Conservation (phyloP, 768 basidiomycete species). For the Asterophora parasitica region DNA sequence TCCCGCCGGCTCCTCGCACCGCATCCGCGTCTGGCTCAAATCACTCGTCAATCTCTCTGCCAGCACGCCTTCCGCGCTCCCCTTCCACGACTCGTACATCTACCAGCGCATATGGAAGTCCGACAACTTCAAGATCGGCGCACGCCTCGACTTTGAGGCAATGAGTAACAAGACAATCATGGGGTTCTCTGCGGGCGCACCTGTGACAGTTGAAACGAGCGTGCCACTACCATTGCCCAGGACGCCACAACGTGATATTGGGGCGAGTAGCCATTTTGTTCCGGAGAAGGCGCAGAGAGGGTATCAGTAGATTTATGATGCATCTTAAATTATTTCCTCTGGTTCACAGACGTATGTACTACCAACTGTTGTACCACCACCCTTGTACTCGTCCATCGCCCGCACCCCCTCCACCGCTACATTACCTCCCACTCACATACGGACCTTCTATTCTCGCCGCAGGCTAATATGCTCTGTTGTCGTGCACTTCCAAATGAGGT, state of each 20-base stretch:
- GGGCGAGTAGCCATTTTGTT: background rate
- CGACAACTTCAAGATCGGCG: conserved; percentile 59
- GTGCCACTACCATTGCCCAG: background rate
- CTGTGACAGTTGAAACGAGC: conserved; percentile 30
- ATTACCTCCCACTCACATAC: too few relatives aligned
- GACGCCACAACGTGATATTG: conserved; percentile 4
- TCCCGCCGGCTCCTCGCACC: conserved; percentile 55
- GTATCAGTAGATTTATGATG: conserved; percentile 4
- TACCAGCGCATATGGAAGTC: conserved; percentile 66
- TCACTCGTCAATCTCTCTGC: conserved; percentile 33
- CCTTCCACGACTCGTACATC: conserved; percentile 45
- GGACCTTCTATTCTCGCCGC: too few relatives aligned
- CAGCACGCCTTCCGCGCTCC: conserved; percentile 28
- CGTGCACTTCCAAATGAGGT: too few relatives aligned
- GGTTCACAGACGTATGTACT: background rate
- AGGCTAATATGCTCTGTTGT: too few relatives aligned
- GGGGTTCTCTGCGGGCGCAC: conserved; percentile 37
- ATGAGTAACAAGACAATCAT: conserved; percentile 47
- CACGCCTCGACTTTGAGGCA: conserved; percentile 48
- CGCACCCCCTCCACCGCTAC: too few relatives aligned
- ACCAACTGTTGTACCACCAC: conserved; percentile 6
- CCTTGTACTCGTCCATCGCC: too few relatives aligned
- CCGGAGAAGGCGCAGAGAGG: conserved; percentile 14
- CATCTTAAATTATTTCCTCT: conserved; percentile 1
- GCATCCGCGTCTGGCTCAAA: conserved; percentile 61